Conservation (phyloP, 1,284 basidiomycete genomes). For the Ustilago crameri region DNA sequence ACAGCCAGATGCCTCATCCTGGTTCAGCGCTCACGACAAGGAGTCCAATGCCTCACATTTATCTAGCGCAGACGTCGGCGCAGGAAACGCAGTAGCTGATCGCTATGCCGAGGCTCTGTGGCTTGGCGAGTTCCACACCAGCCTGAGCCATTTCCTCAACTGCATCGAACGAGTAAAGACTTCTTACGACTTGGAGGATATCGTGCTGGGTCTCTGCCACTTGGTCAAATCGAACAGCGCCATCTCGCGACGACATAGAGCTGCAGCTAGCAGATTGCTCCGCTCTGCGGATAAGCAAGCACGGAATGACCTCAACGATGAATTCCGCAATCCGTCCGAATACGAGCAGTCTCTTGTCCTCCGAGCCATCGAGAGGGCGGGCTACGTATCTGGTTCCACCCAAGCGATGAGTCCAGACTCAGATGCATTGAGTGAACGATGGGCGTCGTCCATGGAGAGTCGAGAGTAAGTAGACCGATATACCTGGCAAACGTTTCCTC, state of each 20-base stretch:
- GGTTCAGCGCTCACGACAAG: constrained; percentile 19
- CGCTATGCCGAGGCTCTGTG: constrained; percentile 36
- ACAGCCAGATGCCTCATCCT: constrained; percentile 16
- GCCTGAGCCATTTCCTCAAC: constrained; percentile 32
- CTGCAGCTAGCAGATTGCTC: constrained; percentile 1
- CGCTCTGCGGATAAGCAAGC: background rate
- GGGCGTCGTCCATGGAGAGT: constrained; percentile 42
- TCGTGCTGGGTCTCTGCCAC: constrained; percentile 28
- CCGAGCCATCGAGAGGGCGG: constrained; percentile 6
- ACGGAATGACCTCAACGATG: background rate
- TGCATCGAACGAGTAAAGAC: constrained; percentile 26
- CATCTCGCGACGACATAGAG: constrained; percentile 21
- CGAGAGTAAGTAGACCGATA: constrained; percentile 37
- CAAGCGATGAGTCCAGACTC: background rate
- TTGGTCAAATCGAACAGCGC: constrained; percentile 28
- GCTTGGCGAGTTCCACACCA: constrained; percentile 46
- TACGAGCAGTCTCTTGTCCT: constrained; percentile 20
- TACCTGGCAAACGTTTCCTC: background rate
- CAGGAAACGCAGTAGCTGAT: constrained; percentile 2
- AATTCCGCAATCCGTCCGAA: background rate
- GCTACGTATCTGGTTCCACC: background rate
- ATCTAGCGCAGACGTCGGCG: background rate
- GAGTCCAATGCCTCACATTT: background rate
- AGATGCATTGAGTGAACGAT: constrained; percentile 11
- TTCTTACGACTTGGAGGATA: constrained; percentile 15